phyloP scores from a whole-genome alignment of 2,329 filamentous ascomycete genomes.

The Aschersonia sp. region DNA sequence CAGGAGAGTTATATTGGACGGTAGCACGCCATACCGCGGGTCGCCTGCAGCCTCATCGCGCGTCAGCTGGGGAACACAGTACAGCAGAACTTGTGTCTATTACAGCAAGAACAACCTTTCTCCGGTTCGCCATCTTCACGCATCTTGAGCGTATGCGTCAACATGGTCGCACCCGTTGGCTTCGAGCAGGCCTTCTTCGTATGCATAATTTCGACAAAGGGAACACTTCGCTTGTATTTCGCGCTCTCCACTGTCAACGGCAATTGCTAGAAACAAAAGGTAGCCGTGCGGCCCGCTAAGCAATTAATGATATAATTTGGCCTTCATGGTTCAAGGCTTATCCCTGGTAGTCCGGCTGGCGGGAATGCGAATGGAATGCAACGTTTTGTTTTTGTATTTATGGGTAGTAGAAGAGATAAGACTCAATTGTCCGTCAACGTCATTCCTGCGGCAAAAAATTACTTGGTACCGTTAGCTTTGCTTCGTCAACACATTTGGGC shows the following conservation, averaged over 20 bases:
- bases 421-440: not conserved
- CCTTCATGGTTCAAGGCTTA: too few species aligned
- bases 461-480: not conserved
- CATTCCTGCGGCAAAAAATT: conserved; percentile 1
- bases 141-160: too few species aligned
- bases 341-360: too few species aligned
- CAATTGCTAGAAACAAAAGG: not conserved
- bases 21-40: too few species aligned
- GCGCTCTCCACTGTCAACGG: not conserved
- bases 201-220: not conserved
- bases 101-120: too few species aligned
- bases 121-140: too few species aligned
- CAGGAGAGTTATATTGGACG: too few species aligned
- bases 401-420: too few species aligned
- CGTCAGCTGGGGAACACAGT: too few species aligned
- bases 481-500: not conserved
- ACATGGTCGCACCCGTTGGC: too few species aligned
- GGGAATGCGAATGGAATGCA: not conserved
- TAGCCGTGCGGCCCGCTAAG: not conserved
- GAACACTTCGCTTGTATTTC: not conserved
- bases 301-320: not conserved
- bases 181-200: not conserved
- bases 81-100: too few species aligned
- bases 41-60: too few species aligned
- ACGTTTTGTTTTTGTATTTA: not conserved